Evolutionary conservation across 345 rosid genomes (phyloP).

Genomic region (Ricinus communis): DNA sequence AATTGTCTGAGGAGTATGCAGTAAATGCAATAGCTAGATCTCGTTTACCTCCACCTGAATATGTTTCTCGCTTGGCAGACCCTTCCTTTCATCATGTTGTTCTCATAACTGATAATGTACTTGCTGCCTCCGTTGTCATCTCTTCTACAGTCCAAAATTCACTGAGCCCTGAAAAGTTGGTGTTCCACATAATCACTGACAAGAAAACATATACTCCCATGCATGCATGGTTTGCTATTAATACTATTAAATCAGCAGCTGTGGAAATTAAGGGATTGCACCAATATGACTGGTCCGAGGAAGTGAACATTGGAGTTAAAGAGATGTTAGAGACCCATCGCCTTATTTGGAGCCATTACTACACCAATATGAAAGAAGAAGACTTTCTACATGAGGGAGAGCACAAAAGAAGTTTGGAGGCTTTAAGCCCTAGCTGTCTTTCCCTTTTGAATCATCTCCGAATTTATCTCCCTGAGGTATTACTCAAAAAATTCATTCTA

Average conservation of each 20-base stretch:
- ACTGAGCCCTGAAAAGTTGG: constrained; percentile 62
- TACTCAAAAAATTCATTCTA: constrained; percentile 7
- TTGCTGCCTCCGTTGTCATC: constrained; percentile 87
- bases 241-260: constrained; percentile 58
- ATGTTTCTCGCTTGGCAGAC: constrained; percentile 61
- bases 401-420: constrained; percentile 45
- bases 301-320: constrained; percentile 63
- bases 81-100: constrained; percentile 72
- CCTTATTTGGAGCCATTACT: constrained; percentile 60
- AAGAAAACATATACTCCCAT: constrained; percentile 87
- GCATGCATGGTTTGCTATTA: constrained; percentile 95
- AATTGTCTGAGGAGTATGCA: constrained; percentile 84
- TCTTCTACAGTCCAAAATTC: constrained; percentile 69
- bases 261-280: constrained; percentile 95
- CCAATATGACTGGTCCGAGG: constrained; percentile 85
- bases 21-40: constrained; percentile 76
- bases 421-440: constrained; percentile 60
- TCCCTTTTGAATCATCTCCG: constrained; percentile 86
- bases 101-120: constrained; percentile 81
- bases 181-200: constrained; percentile 88
- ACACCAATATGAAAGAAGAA: constrained; percentile 53
- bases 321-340: constrained; percentile 73
- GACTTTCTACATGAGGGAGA: constrained; percentile 42
- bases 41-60: constrained; percentile 78
- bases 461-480: constrained; percentile 76